These are phyloP conservation scores for Cladophialophora yegresii DNA, from an alignment of 2,329 filamentous ascomycete species.

Conservation along the genomic window DNA sequence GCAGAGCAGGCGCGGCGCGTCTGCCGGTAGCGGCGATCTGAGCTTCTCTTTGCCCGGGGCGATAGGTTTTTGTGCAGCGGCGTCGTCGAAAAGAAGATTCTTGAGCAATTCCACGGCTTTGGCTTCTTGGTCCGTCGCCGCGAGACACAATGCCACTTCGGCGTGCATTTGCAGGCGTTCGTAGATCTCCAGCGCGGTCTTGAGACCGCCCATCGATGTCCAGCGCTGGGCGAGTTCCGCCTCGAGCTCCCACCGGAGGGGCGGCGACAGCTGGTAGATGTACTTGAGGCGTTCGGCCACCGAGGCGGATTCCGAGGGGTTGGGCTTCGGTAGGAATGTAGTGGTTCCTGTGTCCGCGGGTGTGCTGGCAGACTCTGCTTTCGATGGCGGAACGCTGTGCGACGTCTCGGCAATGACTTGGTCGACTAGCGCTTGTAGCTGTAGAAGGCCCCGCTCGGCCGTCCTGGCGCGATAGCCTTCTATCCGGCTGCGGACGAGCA, in stretches of 20 bases:
- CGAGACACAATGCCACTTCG: constrained; percentile 88
- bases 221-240: constrained; percentile 91
- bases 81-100: constrained; percentile 71
- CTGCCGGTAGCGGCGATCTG: constrained; percentile 66
- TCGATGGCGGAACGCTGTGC: not conserved
- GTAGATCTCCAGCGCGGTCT: constrained; percentile 93
- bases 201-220: constrained; percentile 81
- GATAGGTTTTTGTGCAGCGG: not conserved
- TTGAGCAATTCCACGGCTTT: constrained; percentile 77
- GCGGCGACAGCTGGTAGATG: constrained; percentile 78
- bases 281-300: constrained; percentile 76
- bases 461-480: constrained; percentile 86
- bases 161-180: constrained; percentile 91
- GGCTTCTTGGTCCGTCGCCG: constrained; percentile 74
- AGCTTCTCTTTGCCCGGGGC: constrained; percentile 53
- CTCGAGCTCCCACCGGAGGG: constrained; percentile 90
- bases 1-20: constrained; percentile 86
- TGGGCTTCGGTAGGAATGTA: constrained; percentile 77
- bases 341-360: constrained; percentile 56
- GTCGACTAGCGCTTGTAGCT: constrained; percentile 92
- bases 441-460: constrained; percentile 82
- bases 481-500: constrained; percentile 85
- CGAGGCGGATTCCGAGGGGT: constrained; percentile 74
- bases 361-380: constrained; percentile 42
- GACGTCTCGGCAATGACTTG: constrained; percentile 85